Base-by-base conservation (phyloP, 768 basidiomycete genomes). In the Boletus rex-veris region DNA sequence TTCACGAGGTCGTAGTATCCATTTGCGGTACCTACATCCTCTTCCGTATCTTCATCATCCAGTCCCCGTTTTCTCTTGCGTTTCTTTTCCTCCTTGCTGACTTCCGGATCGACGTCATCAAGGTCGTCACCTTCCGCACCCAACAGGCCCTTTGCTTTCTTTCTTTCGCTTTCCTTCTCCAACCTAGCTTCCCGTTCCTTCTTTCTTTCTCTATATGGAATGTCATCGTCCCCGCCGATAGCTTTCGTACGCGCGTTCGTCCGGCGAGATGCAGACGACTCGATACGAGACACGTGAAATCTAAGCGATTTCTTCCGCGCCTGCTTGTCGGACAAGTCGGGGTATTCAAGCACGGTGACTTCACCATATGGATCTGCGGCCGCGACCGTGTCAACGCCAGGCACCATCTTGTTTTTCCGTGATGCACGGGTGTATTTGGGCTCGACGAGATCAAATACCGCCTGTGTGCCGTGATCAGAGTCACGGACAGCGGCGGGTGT, bases 1-100 rank as follows among this genome's bases (percentile, higher is more conserved):
- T 92, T 86, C 59, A 98, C 86, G 40, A 97, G 81, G 56, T 95
- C 88, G 63, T 98, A 97, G 71, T 98, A 98, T 11, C 86, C 94
- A 45, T 88, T 82, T 3, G 76, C 80, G 47, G 74, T 83, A 11
- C 75, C 77, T 45, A 47, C 71, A 44, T 76, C 77, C 37, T 74
- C 79, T 45, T 68, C 74, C 35, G 70, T 76, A 45, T 66, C 72
- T 16, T 74, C 75, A 57, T 73, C 73, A 46, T 72, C 71, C 65
- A 65, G 48, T 65, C 52, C 65, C 64, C 70, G 61, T 70, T 69
- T 70, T 70, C 64, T 72, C 66, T 66, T 73, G 71, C 60, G 71
- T 72, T 66, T 73, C 62, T 63, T 73, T 50, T 65, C 68, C 59
- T 69, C 45, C 54, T 53, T 58, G 54, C 42, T 54, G 28, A 60